These are phyloP conservation scores for Amphirosellinia nigrospora DNA, from an alignment of 495 filamentous ascomycete species.

Conservation along the genomic window DNA sequence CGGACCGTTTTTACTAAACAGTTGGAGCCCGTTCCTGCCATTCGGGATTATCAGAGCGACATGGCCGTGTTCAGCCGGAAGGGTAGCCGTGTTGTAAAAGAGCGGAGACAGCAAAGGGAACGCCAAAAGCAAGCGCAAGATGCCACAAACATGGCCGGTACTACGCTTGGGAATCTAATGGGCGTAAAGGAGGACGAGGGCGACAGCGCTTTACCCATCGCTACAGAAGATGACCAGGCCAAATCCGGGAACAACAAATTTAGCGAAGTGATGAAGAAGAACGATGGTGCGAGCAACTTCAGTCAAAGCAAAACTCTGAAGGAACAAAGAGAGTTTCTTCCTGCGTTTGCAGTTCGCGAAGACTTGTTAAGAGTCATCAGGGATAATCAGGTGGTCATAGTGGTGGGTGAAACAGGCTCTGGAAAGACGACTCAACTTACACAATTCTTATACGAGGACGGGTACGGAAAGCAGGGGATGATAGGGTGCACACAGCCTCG, in stretches of 20 bases:
- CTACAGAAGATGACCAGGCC: constrained; percentile 70
- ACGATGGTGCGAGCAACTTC: constrained; percentile 87
- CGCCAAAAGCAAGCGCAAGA: constrained; percentile 94
- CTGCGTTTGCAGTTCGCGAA: constrained; percentile 96
- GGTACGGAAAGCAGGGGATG: constrained; percentile 83
- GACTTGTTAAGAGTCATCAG: constrained; percentile 93
- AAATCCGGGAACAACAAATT: constrained; percentile 72
- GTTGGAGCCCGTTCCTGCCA: constrained; percentile 90
- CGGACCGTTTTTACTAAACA: constrained; percentile 97
- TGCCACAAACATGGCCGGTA: constrained; percentile 91
- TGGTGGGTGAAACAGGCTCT: constrained; percentile 95
- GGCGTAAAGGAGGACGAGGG: constrained; percentile 94
- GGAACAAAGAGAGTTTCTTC: constrained; percentile 93
- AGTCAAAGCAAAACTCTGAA: constrained; percentile 88
- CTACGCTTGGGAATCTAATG: constrained; percentile 90
- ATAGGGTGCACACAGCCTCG: constrained; percentile 96
- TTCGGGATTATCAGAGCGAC: constrained; percentile 94
- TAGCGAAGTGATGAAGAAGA: constrained; percentile 86
- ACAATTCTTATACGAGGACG: constrained; percentile 93
- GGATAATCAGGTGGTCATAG: constrained; percentile 96
- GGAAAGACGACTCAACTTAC: constrained; percentile 97
- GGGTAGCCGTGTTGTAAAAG: constrained; percentile 90
- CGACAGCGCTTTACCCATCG: constrained; percentile 80
- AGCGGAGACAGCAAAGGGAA: constrained; percentile 89
- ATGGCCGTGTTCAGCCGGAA: constrained; percentile 99